Percentiles rank a stretch among this genome's conserved stretches.
Conservation (phyloP, 306 rosid genomes). For the Quercus alba region DNA sequence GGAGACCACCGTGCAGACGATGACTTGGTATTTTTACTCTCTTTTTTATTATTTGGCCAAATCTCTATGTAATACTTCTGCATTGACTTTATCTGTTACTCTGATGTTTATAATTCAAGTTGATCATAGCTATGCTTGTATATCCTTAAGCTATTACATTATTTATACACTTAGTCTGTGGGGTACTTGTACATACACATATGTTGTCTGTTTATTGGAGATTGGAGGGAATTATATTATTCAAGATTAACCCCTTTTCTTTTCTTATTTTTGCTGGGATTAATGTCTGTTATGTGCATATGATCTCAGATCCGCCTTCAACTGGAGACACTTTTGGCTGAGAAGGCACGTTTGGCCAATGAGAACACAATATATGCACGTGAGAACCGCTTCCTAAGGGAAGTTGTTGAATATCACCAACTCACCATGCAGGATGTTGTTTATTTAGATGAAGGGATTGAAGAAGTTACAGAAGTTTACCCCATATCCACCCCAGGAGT, state of each 20-base stretch:
- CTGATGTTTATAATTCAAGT: background rate
- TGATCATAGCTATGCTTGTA: background rate
- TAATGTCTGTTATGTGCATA: background rate
- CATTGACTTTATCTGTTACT: background rate
- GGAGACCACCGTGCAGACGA: constrained; percentile 77
- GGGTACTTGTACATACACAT: background rate
- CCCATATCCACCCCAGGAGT: constrained; percentile 44
- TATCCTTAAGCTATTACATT: background rate
- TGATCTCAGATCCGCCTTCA: constrained; percentile 79
- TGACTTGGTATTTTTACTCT: constrained; percentile 60
- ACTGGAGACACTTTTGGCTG: constrained; percentile 88
- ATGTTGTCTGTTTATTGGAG: background rate
- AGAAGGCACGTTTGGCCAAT: constrained; percentile 83
- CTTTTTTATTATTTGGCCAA: background rate
- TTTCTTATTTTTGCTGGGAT: background rate
- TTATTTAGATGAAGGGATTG: constrained; percentile 80
- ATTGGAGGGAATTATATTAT: background rate
- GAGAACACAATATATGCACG: constrained; percentile 86
- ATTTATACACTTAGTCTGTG: background rate
- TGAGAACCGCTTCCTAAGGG: constrained; percentile 93
- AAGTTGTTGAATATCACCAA: constrained; percentile 94
- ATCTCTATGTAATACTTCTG: background rate
- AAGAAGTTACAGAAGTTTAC: constrained; percentile 80
- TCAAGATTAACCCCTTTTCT: background rate
- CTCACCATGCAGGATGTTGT: constrained; percentile 96